Evolutionary conservation across 2,329 filamentous ascomycete species (phyloP).

Genomic region (Aspergillus brasiliensis): DNA sequence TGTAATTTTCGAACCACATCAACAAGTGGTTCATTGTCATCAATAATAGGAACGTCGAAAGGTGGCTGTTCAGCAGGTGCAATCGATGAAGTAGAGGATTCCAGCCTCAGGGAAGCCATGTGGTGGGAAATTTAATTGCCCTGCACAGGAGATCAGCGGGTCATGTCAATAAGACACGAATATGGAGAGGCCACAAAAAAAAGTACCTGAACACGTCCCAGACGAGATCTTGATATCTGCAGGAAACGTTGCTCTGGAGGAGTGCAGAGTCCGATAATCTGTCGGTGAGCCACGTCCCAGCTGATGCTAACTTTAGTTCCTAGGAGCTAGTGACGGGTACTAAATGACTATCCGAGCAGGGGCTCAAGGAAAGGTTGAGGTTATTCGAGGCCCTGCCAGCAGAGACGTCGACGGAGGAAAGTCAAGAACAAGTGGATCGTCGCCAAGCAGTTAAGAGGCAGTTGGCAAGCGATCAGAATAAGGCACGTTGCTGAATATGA

Average conservation of each 20-base stretch:
- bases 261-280: background rate
- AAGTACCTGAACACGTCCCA: background rate
- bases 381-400: background rate
- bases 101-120: conserved; percentile 13
- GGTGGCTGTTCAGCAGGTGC: conserved; percentile 26
- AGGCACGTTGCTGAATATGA: background rate
- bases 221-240: background rate
- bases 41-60: conserved; percentile 44
- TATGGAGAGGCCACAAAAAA: background rate
- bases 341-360: background rate
- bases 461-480: background rate
- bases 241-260: background rate
- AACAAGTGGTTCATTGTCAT: conserved; percentile 42
- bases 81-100: conserved; percentile 20
- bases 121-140: background rate
- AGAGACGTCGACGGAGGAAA: background rate
- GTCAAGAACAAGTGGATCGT: background rate
- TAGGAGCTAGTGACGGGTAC: conserved; percentile 2
- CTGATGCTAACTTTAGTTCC: background rate
- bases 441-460: background rate
- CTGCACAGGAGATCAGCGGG: background rate
- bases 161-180: background rate
- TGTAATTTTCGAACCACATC: conserved; percentile 45
- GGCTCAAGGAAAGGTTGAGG: background rate
- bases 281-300: conserved; percentile 4